Base-by-base conservation (phyloP, 1,139 yeast genomes). In the Spencermartinsiella ligniputridi region DNA sequence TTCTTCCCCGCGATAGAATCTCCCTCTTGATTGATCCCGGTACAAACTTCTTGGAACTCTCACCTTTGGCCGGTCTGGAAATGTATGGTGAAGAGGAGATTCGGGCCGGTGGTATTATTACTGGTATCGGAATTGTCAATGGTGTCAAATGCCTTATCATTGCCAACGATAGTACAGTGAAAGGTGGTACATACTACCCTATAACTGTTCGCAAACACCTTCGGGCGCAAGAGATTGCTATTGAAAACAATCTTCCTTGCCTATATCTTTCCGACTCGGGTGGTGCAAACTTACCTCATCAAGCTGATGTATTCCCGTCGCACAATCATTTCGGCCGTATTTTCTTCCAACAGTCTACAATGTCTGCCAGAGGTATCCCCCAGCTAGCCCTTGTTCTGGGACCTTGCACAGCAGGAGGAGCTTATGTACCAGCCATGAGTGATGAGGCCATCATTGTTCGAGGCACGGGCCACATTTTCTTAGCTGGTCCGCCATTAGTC, bases 361-460 rank as follows among this genome's bases (percentile, higher is more conserved):
- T 62, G 62, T 61, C 66, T n/a, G 54, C 64, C 11, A 46, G 45
- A 43, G 64, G 64, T 18, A 57, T 62, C 29, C 66, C 67, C 3
- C 66, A 63, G 47, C 50, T 64, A 41, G 60, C 68, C 9, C 50
- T 63, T 29, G 67, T 63, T 4, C 51, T 63, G 41, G 68, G 68
- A 3, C 67, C 67, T n/a, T 63, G 67, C 35, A 63, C 68, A 13
- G 68, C 68, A n/a, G 68, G 68, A 13, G 68, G 68, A 5, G 68
- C 68, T 34, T 63, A 63, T 45, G 67, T 63, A 5, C 68, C 68
- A 6, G 68, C 67, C 18, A 61, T 63, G 66, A 58, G 63, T 17
- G 67, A 63, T 44, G 67, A 63, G 49, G 56, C 66, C 21, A 62
- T 63, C 43, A 63, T 63, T 35, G 68, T 63, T 45, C 55, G 55